Evolutionary conservation across 495 filamentous ascomycete genomes (phyloP).

Genomic region (Aspergillus sclerotioniger): DNA sequence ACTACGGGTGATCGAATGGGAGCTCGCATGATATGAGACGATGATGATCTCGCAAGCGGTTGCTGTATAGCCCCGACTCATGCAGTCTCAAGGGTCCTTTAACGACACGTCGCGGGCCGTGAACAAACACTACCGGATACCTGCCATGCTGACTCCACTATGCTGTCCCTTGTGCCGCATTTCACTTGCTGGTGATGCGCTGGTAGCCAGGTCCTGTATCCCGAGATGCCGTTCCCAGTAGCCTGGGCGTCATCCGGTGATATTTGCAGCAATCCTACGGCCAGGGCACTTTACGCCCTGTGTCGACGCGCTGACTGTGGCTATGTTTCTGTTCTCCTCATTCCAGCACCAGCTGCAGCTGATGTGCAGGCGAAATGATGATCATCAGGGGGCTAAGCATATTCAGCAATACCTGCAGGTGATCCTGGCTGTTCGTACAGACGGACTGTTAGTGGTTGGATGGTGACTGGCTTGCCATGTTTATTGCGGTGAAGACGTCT

Average conservation of each 20-base stretch:
- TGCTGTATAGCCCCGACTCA: too few relatives aligned
- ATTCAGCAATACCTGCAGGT: constrained; percentile 2
- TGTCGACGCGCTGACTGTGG: constrained; percentile 1
- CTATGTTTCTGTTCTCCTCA: constrained; percentile 3
- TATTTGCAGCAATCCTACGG: constrained; percentile 8
- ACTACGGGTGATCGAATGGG: too few relatives aligned
- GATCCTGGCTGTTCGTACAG: background rate
- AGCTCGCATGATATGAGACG: background rate
- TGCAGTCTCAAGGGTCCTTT: background rate
- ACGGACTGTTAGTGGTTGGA: background rate
- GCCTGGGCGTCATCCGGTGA: constrained; percentile 6
- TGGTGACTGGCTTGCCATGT: too few relatives aligned
- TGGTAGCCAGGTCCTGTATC: background rate
- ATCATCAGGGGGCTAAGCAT: background rate
- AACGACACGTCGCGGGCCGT: background rate
- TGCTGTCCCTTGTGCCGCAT: background rate
- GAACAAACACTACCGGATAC: background rate
- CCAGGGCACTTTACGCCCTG: background rate
- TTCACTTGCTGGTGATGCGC: background rate
- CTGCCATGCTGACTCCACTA: background rate
- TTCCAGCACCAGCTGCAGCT: constrained; percentile 2
- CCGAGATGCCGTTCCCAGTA: constrained; percentile 1
- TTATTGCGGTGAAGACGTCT: too few relatives aligned
- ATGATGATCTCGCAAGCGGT: too few relatives aligned
- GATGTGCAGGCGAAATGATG: constrained; percentile 9